Percentiles rank a stretch among this genome's conserved stretches.
These are phyloP conservation scores for Penicillium sp. DNA, from an alignment of 2,329 filamentous ascomycete species.

Conservation along the genomic window DNA sequence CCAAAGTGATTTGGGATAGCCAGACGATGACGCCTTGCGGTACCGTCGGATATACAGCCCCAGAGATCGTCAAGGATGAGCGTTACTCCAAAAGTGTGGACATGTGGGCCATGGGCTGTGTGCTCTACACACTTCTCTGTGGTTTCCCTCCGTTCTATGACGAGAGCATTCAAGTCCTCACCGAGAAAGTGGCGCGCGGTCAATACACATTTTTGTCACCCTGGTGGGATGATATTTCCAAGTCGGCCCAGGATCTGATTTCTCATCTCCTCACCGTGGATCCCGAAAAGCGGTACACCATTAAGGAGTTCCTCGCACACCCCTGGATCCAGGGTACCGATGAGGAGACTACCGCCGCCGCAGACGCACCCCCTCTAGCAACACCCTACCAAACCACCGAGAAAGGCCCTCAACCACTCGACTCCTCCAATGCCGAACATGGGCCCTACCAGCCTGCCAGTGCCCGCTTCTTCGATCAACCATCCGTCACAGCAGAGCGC, in stretches of 20 bases:
- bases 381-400: conserved; percentile 61
- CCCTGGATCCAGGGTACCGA: conserved; percentile 81
- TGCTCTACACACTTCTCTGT: conserved; percentile 93
- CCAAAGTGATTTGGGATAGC: conserved; percentile 97
- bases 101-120: conserved; percentile 98
- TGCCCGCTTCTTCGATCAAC: conserved; percentile 57
- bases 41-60: conserved; percentile 95
- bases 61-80: conserved; percentile 98
- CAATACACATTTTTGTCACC: conserved; percentile 97
- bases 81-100: conserved; percentile 98
- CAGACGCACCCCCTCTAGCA: conserved; percentile 69
- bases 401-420: conserved; percentile 55
- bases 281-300: conserved; percentile 90
- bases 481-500: conserved; percentile 55
- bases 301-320: conserved; percentile 87
- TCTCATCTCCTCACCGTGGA: conserved; percentile 92
- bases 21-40: conserved; percentile 99
- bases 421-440: conserved; percentile 45
- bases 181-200: conserved; percentile 93
- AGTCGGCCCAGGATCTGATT: conserved; percentile 89
- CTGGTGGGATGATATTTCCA: conserved; percentile 99
- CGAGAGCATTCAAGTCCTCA: conserved; percentile 93
- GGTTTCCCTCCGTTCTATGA: conserved; percentile 99
- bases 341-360: conserved; percentile 64
- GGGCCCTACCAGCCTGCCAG: conserved; percentile 48